Evolutionary conservation across 805 yeast genomes (phyloP).

Genomic region (Danielia oregonensis): DNA sequence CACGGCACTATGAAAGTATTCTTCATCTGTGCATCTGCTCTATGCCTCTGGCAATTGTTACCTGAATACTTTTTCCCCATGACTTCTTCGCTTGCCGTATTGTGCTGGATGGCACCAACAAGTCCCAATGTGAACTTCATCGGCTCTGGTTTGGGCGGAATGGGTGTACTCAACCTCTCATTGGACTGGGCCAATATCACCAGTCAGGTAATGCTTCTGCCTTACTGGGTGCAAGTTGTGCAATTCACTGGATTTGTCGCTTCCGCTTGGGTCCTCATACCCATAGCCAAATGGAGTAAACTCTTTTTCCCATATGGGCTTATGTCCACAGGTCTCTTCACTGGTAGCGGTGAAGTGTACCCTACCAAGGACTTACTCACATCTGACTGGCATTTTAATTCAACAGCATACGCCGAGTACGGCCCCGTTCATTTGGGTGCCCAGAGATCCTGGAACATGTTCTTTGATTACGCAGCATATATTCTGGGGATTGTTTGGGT

Average conservation of each 20-base stretch:
- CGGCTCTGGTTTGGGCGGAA: slow-evolving; percentile 53
- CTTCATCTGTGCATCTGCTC: slow-evolving; percentile 23
- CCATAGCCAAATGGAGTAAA: slow-evolving; percentile 44
- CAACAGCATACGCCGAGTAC: slow-evolving; percentile 41
- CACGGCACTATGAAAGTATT: slow-evolving; percentile 35
- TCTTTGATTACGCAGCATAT: slow-evolving; percentile 52
- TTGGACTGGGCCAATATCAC: slow-evolving; percentile 55
- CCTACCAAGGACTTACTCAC: slow-evolving; percentile 43
- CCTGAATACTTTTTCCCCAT: slow-evolving; percentile 49
- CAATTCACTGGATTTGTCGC: slow-evolving; percentile 45
- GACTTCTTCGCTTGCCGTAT: slow-evolving; percentile 45
- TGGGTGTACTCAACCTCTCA: slow-evolving; percentile 46
- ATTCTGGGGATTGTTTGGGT: slow-evolving; percentile 48
- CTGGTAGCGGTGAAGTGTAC: slow-evolving; percentile 34
- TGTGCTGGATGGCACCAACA: slow-evolving; percentile 48
- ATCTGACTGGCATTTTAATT: slow-evolving; percentile 35
- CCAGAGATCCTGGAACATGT: slow-evolving; percentile 48
- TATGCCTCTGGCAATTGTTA: slow-evolving; percentile 42
- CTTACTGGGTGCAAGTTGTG: slow-evolving; percentile 50
- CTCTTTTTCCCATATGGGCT: slow-evolving; percentile 35
- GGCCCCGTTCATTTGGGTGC: slow-evolving; percentile 48
- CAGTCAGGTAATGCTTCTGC: slow-evolving; percentile 46
- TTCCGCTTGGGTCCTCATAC: slow-evolving; percentile 48
- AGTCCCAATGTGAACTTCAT: slow-evolving; percentile 39
- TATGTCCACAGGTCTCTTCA: slow-evolving; percentile 45